phyloP scores from a whole-genome alignment of 208 protist species.

The Leishmania lainsoni region DNA sequence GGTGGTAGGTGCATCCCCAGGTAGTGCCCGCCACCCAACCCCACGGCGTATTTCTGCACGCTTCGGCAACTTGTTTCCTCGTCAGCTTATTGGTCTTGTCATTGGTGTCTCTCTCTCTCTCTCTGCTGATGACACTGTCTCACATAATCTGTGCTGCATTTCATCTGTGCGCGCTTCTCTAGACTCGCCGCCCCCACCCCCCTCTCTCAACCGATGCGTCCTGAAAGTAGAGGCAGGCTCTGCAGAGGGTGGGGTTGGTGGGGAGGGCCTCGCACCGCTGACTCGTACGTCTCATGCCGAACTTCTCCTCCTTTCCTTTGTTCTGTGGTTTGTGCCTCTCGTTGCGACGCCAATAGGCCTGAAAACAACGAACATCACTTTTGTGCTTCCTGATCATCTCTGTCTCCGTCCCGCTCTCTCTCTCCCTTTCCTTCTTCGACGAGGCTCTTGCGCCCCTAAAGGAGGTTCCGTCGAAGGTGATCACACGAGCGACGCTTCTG shows the following conservation, averaged over 20 bases:
- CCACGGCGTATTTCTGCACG: slow-evolving; percentile 7
- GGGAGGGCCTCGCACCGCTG: neutral
- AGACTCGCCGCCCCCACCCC: neutral
- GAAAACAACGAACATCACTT: neutral
- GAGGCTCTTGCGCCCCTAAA: neutral
- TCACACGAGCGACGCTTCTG: neutral
- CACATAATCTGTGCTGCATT: neutral
- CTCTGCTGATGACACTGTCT: neutral
- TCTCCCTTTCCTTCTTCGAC: neutral
- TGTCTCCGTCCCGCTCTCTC: neutral
- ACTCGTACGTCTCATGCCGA: neutral
- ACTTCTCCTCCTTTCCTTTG: too few species aligned
- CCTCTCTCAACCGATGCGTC: neutral
- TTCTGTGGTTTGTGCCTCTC: too few species aligned
- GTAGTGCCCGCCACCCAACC: too few species aligned
- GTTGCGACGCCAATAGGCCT: neutral
- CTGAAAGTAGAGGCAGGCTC: neutral
- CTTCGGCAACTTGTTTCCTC: neutral
- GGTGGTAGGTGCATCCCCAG: neutral
- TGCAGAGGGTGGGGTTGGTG: neutral
- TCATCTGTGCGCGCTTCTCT: neutral
- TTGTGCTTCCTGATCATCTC: neutral
- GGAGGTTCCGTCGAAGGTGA: neutral
- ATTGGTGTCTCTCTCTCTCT: neutral
- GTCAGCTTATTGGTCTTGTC: slow-evolving; percentile 14